phyloP scores from a whole-genome alignment of 768 basidiomycete genomes.

The Boletales sp. region DNA sequence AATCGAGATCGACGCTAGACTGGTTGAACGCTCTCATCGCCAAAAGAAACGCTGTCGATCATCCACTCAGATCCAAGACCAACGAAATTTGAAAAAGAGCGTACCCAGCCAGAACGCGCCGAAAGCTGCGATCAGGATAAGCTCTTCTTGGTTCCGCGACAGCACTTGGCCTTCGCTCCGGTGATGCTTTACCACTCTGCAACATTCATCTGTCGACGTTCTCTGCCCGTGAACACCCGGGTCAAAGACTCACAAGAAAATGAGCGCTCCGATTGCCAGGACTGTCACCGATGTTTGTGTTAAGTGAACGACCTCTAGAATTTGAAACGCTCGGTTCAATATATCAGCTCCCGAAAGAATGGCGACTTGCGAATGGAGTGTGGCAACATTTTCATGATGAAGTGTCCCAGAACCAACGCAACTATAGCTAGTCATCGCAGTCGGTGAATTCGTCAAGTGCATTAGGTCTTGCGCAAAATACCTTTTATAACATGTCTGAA shows the following conservation, averaged over 20 bases:
- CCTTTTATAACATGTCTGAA: slow-evolving; percentile 32
- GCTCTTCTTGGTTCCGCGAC: slow-evolving; percentile 70
- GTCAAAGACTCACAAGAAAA: slow-evolving; percentile 53
- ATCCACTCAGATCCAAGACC: slow-evolving; percentile 4
- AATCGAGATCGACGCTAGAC: slow-evolving; percentile 24
- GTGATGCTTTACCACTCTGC: slow-evolving; percentile 68
- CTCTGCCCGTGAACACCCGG: not conserved
- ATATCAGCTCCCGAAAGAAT: slow-evolving; percentile 1
- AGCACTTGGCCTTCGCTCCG: slow-evolving; percentile 53
- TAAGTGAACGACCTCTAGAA: slow-evolving; percentile 56
- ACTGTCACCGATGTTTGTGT: slow-evolving; percentile 74
- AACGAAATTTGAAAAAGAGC: slow-evolving; percentile 16
- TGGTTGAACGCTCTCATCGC: slow-evolving; percentile 39
- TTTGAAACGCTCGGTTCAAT: slow-evolving; percentile 11
- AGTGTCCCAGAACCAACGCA: slow-evolving; percentile 48
- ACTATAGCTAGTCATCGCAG: slow-evolving; percentile 37
- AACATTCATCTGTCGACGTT: not conserved
- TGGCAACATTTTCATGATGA: slow-evolving; percentile 47
- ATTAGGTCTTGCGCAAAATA: slow-evolving; percentile 9
- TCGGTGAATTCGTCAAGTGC: slow-evolving; percentile 7
- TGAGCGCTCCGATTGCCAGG: slow-evolving; percentile 60
- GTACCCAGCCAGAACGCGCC: slow-evolving; percentile 77
- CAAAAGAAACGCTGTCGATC: slow-evolving; percentile 37
- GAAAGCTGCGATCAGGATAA: slow-evolving; percentile 65
- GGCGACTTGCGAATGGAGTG: slow-evolving; percentile 30